A percentile compares a stretch with the other conserved stretches of the same genome.
Evolutionary conservation across 345 rosid species (phyloP).

Genomic region (Pistacia vera): DNA sequence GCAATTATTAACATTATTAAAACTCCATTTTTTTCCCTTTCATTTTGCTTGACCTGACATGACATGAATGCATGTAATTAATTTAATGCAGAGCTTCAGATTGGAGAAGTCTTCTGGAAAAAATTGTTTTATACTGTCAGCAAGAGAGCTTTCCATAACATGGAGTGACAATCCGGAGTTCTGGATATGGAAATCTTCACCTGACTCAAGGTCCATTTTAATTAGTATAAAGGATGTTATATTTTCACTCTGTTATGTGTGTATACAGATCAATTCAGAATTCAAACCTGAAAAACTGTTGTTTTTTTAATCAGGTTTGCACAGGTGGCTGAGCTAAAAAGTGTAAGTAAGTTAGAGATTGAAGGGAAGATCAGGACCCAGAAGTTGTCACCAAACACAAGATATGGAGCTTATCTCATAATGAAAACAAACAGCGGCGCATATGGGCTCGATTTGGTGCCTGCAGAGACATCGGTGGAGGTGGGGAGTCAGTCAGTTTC

Average conservation of each 20-base stretch:
- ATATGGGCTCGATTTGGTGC: conserved; percentile 39
- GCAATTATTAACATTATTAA: neutral
- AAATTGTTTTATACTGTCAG: conserved; percentile 50
- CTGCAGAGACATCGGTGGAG: conserved; percentile 26
- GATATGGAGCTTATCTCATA: conserved; percentile 37
- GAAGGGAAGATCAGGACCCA: conserved; percentile 34
- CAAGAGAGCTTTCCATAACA: conserved; percentile 65
- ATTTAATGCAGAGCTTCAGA: conserved; percentile 48
- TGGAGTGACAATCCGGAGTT: conserved; percentile 42
- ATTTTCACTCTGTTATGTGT: too few species aligned
- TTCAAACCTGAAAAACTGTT: too few species aligned
- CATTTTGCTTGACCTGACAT: too few species aligned
- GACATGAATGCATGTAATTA: neutral
- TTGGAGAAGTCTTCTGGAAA: conserved; percentile 60
- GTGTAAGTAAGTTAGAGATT: conserved; percentile 36
- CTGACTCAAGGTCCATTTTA: conserved; percentile 53
- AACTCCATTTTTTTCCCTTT: too few species aligned
- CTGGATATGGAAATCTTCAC: conserved; percentile 58
- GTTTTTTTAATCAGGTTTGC: conserved; percentile 31
- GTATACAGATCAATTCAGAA: too few species aligned
- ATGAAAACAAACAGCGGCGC: conserved; percentile 25
- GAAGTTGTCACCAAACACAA: conserved; percentile 37
- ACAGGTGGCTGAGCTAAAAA: conserved; percentile 40
- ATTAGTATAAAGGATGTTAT: too few species aligned
- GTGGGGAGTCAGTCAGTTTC: conserved; percentile 12